Base-by-base conservation (phyloP, 208 protist genomes). In the Crithidia brevicula region DNA sequence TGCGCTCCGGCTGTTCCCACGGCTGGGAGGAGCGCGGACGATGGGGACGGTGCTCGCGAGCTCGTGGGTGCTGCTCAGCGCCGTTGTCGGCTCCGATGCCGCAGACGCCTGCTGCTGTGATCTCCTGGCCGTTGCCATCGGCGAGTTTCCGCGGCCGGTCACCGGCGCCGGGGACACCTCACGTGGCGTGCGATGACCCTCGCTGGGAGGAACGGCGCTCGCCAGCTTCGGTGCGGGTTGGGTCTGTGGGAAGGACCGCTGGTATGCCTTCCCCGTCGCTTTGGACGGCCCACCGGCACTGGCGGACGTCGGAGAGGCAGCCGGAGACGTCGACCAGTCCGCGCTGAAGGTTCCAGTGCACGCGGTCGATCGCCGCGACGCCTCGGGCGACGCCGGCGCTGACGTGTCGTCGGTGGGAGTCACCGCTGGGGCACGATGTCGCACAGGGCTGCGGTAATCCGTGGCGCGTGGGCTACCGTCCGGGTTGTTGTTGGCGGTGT, bases 401-500 rank as follows among this genome's bases (percentile, higher is more conserved):
- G 59, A 46, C 1, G 51, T 56, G 67, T 65, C 42, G 9, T 59
- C 67, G 4, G 58, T 52, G 30, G 67, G 31, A 7, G 31, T 57
- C 42, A 62, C 59, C 30, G 30, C 22, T 8, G 51, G 34, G 5
- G 60, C 53, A n/a, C 61, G 69, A 36, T 36, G 40, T 1, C 69
- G 69, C 61, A 58, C 69, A 7, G 69, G 61, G 23, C 69, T 75
- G 28, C 69, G 61, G 69, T 68, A 75, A 42, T 75, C 69, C 4
- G 59, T 69, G 18, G 69, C 43, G 13, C 53, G 61, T 9, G 60
- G 60, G n/a, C 69, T 69, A 15, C 33, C 60, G 9, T 75, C 60
- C 9, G 28, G 1, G 42, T 50, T 58, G n/a, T 20, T 51, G 30
- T 28, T 23, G 16, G n/a, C n/a, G 15, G 28, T 0, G 42, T 50